Conservation (phyloP, 305 asterid species). For the Nicotiana rustica region DNA sequence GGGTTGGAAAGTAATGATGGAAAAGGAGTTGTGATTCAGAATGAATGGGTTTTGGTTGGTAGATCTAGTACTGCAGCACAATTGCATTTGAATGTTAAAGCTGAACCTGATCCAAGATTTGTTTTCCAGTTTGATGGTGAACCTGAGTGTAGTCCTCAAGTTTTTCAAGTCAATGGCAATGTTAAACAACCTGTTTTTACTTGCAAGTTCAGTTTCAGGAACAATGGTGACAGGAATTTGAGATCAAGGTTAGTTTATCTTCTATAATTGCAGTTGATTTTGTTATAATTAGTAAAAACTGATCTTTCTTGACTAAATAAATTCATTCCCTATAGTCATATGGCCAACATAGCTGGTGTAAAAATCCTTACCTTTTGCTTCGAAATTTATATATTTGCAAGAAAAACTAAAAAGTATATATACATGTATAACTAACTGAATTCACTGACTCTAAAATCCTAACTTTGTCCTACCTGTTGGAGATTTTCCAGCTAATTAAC, state of each 20-base stretch:
- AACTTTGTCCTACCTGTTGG: too few relatives aligned
- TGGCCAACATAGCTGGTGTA: too few relatives aligned
- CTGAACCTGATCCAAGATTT: constrained; percentile 77
- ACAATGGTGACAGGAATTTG: constrained; percentile 51
- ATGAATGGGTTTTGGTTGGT: constrained; percentile 73
- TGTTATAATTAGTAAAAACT: neutral
- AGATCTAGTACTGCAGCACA: constrained; percentile 35
- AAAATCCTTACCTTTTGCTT: too few relatives aligned
- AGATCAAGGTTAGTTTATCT: constrained; percentile 62
- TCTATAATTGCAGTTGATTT: neutral
- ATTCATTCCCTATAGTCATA: neutral
- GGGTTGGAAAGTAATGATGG: constrained; percentile 49
- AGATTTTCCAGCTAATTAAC: neutral
- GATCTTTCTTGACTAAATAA: neutral
- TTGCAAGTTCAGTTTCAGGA: constrained; percentile 74
- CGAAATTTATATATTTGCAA: too few relatives aligned
- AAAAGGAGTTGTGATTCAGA: constrained; percentile 57
- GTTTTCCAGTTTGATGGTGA: constrained; percentile 77
- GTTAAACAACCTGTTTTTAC: constrained; percentile 76
- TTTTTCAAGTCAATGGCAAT: constrained; percentile 77
- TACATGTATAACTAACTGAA: too few relatives aligned
- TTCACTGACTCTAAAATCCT: too few relatives aligned
- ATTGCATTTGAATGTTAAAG: constrained; percentile 65
- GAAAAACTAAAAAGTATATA: too few relatives aligned
- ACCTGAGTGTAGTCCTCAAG: constrained; percentile 88